Percentiles rank a stretch among this genome's conserved stretches.
Conservation (phyloP, 495 filamentous ascomycete species). For the Trichoderma asperelloides region DNA sequence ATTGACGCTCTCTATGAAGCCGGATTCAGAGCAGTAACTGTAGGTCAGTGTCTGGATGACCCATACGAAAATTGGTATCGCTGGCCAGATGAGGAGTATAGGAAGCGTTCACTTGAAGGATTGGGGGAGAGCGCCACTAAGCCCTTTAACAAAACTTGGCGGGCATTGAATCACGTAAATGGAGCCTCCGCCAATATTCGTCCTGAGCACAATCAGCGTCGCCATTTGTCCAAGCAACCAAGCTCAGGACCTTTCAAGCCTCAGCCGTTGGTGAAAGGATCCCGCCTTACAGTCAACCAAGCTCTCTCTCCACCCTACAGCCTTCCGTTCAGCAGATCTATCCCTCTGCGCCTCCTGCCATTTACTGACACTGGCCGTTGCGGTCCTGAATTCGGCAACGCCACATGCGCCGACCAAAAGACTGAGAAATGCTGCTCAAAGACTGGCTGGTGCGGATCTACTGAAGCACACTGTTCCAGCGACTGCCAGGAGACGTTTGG, state of each 20-base stretch:
- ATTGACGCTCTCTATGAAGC: slow-evolving; percentile 45
- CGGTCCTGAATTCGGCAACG: neutral
- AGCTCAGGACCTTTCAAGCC: neutral
- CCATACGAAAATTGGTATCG: slow-evolving; percentile 65
- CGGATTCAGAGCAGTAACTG: slow-evolving; percentile 59
- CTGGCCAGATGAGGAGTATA: neutral
- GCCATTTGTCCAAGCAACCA: neutral
- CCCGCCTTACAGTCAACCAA: neutral
- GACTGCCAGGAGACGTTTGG: neutral
- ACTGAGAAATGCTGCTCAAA: neutral
- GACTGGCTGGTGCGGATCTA: slow-evolving; percentile 8
- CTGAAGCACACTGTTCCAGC: neutral
- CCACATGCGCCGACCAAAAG: neutral
- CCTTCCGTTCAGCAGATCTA: neutral
- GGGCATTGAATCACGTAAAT: neutral
- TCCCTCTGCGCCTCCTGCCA: neutral
- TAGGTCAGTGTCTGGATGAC: slow-evolving; percentile 68
- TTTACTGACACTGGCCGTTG: neutral
- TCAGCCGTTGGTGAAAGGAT: neutral
- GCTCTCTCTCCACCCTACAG: neutral
- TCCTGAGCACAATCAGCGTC: neutral
- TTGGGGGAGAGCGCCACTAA: neutral
- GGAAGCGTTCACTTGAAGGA: neutral
- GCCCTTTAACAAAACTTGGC: neutral
- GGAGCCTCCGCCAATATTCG: neutral